Percentiles rank a stretch among this genome's conserved stretches.
These are phyloP conservation scores for Hortiboletus rubellus DNA, from an alignment of 1,284 basidiomycete genomes.

Conservation along the genomic window DNA sequence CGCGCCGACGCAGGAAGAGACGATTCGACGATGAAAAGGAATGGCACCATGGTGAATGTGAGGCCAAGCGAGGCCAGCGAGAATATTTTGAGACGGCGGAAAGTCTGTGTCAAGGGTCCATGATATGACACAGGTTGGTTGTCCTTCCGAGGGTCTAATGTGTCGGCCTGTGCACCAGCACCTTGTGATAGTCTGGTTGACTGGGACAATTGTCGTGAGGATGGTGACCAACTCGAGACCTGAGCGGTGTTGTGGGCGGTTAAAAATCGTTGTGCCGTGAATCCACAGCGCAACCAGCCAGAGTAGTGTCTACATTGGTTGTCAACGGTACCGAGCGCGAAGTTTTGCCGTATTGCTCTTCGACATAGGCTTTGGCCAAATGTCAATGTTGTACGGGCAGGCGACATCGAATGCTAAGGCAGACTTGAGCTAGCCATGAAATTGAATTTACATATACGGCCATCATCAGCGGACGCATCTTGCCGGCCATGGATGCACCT, in stretches of 20 bases:
- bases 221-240: not conserved
- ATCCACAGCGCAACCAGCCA: not conserved
- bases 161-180: slow-evolving; percentile 6
- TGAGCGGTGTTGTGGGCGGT: not conserved
- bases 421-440: not conserved
- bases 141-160: slow-evolving; percentile 6
- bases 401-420: slow-evolving; percentile 11
- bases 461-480: slow-evolving; percentile 14
- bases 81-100: slow-evolving; percentile 79
- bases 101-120: slow-evolving; percentile 72
- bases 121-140: slow-evolving; percentile 40
- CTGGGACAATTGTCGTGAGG: slow-evolving; percentile 11
- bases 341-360: slow-evolving; percentile 8
- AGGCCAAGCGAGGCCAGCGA: slow-evolving; percentile 77
- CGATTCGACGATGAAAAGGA: slow-evolving; percentile 81
- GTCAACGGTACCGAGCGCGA: not conserved
- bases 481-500: slow-evolving; percentile 56
- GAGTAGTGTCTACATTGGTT: slow-evolving; percentile 10
- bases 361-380: slow-evolving; percentile 18
- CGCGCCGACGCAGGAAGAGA: slow-evolving; percentile 70
- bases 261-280: not conserved
- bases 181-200: slow-evolving; percentile 12
- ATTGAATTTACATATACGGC: slow-evolving; percentile 3
- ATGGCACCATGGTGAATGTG: slow-evolving; percentile 69
- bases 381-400: slow-evolving; percentile 2